Base-by-base conservation (phyloP, 2,329 filamentous ascomycete genomes). In the Diaporthe vexans region DNA sequence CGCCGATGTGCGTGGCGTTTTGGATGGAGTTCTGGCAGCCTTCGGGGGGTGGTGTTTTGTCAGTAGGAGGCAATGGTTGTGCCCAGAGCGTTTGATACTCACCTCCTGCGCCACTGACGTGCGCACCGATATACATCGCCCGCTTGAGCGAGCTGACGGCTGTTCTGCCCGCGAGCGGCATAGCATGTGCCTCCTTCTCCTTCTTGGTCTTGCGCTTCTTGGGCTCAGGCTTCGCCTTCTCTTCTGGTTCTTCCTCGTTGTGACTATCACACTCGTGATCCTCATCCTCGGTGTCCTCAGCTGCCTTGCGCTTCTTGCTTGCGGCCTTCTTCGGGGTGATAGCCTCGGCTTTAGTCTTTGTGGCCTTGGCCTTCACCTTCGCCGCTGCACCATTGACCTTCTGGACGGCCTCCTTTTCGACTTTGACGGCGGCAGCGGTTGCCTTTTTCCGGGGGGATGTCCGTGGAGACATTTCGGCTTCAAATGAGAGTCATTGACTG, bases 21-120 rank as follows among this genome's bases (percentile, higher is more conserved):
- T 88, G 86, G 74, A 98, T 88, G 0, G 95, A 90, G 82, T 98
- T 98, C 73, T 98, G 95, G 0, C 98, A 94, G 71, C 95, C 94
- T 95, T 73, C 67, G 37, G 26, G 29, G 54, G 15, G 57, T 19
- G 74, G 56, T 57, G 51, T 72, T 11, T 74, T 17, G 57, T 67
- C 29, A 58, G 51, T 54, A 65, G 13, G 63, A 57, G 67, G 76
- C 21, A 7, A 59, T 9, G 4, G 1, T 33, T 33, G 29, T 33
- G 7, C 29, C 29, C 29, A 33, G 29, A 33, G 29, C 29, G 29
- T 33, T 33, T 4, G 7, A 7, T 19, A 77, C 87, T 73, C 82
- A 94, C 94, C 96, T 86, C 95, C 96, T 37, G 97, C 95, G 76
- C 90, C 92, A 83, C 94, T 97, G 76, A 98, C 95, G 82, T 99